These are phyloP conservation scores for Pisolithus albus DNA, from an alignment of 768 basidiomycete species.

Conservation along the genomic window DNA sequence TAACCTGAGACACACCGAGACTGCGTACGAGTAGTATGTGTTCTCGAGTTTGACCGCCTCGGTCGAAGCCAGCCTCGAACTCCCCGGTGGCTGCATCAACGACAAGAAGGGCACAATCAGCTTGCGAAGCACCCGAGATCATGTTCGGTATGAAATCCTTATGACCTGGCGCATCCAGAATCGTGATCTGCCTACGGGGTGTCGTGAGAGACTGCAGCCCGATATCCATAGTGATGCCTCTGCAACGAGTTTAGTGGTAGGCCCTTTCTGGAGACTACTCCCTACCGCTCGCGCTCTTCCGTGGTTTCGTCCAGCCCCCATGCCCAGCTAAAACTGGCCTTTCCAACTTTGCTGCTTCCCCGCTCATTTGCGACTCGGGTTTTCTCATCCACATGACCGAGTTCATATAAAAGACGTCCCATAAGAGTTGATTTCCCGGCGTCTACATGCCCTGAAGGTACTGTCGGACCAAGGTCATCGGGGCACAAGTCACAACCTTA, in stretches of 20 bases:
- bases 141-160: slow-evolving; percentile 98
- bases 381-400: slow-evolving; percentile 84
- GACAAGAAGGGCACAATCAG: slow-evolving; percentile 90
- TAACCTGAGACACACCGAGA: slow-evolving; percentile 84
- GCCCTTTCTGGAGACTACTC: neutral
- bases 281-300: slow-evolving; percentile 89
- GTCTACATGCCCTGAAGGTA: slow-evolving; percentile 82
- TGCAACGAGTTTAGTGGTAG: slow-evolving; percentile 26
- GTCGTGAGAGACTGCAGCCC: slow-evolving; percentile 77
- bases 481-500: slow-evolving; percentile 27
- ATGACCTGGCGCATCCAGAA: slow-evolving; percentile 97
- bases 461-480: slow-evolving; percentile 6
- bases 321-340: slow-evolving; percentile 95
- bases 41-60: slow-evolving; percentile 93
- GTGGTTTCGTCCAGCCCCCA: slow-evolving; percentile 93
- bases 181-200: slow-evolving; percentile 69
- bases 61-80: slow-evolving; percentile 93
- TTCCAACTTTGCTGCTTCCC: slow-evolving; percentile 84
- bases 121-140: slow-evolving; percentile 98
- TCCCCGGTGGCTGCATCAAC: slow-evolving; percentile 87
- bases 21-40: slow-evolving; percentile 88
- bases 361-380: slow-evolving; percentile 78
- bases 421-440: slow-evolving; percentile 98
- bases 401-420: slow-evolving; percentile 89
- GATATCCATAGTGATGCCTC: slow-evolving; percentile 98